Evolutionary conservation across 495 filamentous ascomycete genomes (phyloP), one percentile per base, ranked within the genome.

Genomic region (Neurospora intermedia): DNA sequence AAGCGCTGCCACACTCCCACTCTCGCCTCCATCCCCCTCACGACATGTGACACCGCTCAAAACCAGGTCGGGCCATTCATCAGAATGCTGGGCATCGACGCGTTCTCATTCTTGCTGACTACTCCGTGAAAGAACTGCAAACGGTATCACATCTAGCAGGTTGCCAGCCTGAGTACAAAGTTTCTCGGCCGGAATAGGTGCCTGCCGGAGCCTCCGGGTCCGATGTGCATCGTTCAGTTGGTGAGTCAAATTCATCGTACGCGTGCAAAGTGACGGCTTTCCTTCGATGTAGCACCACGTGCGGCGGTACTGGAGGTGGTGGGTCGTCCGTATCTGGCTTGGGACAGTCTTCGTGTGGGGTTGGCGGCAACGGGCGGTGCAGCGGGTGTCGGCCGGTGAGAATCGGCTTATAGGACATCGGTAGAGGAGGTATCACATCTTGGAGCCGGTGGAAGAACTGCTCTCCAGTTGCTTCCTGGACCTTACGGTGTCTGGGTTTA

Each of bases 1-100:
- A 0, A 23, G 4, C n/a, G 0, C 20, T 6, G 0, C 6, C 9
- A 13, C 9, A 54, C 0, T 54, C n/a, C 10, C 10, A 23, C n/a
- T 23, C 46, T 23, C 20, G 0, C 4, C 46, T 54, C 46, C n/a
- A 0, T 54, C 4, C 8, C 43, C 9, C 43, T 10, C 43, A 45
- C 2, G n/a, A 45, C 8, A 45, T 46, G n/a, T 8, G 8, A 0
- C 18, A 20, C 20, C 18, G 3, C 0, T 20, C 43, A n/a, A 3
- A 46, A 46, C 8, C 7, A 9, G 43, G 3, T 3, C 4, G 3
- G 43, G 8, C 7, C 1, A 45, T 1, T n/a, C 3, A 45, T 45
- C 7, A 45, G 43, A 8, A n/a, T n/a, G 18, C 43, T 3, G 2
- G 9, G 0, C 4, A 4, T 46, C 7, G 8, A 10, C 2, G 9